Conservation (phyloP, 1,139 yeast genomes). For the Nakaseomyces uthaithaninus region DNA sequence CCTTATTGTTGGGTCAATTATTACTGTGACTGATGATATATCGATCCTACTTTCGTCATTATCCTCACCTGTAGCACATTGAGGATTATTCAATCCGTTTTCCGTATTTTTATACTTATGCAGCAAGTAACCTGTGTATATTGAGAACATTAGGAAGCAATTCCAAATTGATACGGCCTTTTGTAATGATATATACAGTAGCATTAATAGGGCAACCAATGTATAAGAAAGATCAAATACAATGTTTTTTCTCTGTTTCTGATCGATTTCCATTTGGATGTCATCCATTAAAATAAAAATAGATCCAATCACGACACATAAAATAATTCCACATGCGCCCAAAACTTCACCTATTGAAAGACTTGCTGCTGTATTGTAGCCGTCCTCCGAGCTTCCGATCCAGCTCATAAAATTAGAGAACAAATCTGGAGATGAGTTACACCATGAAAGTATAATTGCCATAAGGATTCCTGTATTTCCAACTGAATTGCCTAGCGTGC, state of each 20-base stretch:
- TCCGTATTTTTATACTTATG: constrained; percentile 13
- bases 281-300: constrained; percentile 27
- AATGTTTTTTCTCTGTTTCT: constrained; percentile 18
- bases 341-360: constrained; percentile 78
- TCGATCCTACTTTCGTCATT: constrained; percentile 6
- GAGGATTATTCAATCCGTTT: background rate
- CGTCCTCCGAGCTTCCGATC: constrained; percentile 50
- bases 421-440: constrained; percentile 90
- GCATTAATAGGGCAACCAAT: constrained; percentile 19
- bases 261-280: constrained; percentile 16
- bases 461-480: constrained; percentile 14
- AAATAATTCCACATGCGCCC: constrained; percentile 33
- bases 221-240: constrained; percentile 26
- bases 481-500: constrained; percentile 5
- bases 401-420: constrained; percentile 53
- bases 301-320: constrained; percentile 32
- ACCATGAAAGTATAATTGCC: constrained; percentile 63
- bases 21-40: constrained; percentile 7
- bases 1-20: constrained; percentile 17
- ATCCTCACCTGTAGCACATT: background rate
- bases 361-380: constrained; percentile 44
- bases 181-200: constrained; percentile 22
- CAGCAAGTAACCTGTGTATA: constrained; percentile 22
- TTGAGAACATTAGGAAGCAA: constrained; percentile 24
- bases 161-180: constrained; percentile 24